phyloP scores from a whole-genome alignment of 177 flowering plant genomes.

The Vitis hybrid region DNA sequence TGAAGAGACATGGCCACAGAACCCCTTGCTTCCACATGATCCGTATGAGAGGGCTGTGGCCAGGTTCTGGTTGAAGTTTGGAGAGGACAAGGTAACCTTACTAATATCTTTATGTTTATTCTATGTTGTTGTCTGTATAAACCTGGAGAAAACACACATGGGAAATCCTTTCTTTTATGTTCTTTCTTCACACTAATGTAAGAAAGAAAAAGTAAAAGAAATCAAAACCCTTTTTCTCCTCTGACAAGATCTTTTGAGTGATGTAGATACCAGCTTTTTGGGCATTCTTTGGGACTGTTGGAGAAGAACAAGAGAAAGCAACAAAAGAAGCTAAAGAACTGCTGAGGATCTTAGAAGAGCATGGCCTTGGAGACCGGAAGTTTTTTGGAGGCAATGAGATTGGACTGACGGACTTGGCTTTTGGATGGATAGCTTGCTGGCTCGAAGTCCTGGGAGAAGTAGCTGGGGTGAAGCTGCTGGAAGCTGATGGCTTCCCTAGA shows the following conservation, averaged over 20 bases:
- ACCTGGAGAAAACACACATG: neutral
- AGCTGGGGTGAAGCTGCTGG: slow-evolving; percentile 18
- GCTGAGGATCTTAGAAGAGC: slow-evolving; percentile 27
- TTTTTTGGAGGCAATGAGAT: slow-evolving; percentile 29
- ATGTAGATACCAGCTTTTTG: slow-evolving; percentile 9
- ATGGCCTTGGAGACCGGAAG: slow-evolving; percentile 28
- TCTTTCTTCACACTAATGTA: neutral
- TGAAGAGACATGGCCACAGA: slow-evolving; percentile 30
- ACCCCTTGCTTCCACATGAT: slow-evolving; percentile 24
- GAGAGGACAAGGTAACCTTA: slow-evolving; percentile 18
- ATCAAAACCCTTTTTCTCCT: too few relatives aligned
- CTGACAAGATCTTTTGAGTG: neutral
- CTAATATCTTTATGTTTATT: neutral
- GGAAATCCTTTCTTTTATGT: neutral
- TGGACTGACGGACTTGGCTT: slow-evolving; percentile 28
- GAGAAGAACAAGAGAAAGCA: slow-evolving; percentile 33
- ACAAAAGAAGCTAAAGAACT: slow-evolving; percentile 17
- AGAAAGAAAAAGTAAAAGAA: too few relatives aligned
- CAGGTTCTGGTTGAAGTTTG: slow-evolving; percentile 27
- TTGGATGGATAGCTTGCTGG: slow-evolving; percentile 29
- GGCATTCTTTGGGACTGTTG: slow-evolving; percentile 8
- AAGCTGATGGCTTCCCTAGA: slow-evolving; percentile 24
- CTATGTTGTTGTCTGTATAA: neutral
- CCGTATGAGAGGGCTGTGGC: slow-evolving; percentile 22
- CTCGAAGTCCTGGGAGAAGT: slow-evolving; percentile 25